These are phyloP conservation scores for Colletotrichum sojae DNA, from an alignment of 2,329 filamentous ascomycete genomes.

Conservation along the genomic window DNA sequence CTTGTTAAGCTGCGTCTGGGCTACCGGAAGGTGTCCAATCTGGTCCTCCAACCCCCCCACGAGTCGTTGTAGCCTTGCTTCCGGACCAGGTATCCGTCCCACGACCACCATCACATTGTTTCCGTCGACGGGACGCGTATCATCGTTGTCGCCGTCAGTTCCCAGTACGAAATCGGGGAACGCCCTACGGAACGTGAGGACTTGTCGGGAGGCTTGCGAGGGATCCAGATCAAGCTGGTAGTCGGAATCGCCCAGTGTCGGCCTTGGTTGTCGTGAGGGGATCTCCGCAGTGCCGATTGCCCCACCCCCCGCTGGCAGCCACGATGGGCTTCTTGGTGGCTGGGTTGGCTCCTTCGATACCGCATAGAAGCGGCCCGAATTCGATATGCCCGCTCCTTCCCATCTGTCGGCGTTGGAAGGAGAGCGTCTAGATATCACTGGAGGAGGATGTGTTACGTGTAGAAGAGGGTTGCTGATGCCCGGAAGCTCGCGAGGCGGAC, in stretches of 20 bases:
- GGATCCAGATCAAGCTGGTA: slow-evolving; percentile 46
- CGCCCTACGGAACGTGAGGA: slow-evolving; percentile 45
- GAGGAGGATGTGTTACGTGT: slow-evolving; percentile 32
- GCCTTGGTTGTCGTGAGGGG: too few relatives aligned
- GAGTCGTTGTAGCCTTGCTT: slow-evolving; percentile 9
- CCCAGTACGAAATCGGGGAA: slow-evolving; percentile 40
- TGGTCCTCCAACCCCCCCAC: slow-evolving; percentile 48
- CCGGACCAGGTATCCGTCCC: not conserved
- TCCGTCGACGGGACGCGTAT: not conserved
- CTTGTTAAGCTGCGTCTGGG: slow-evolving; percentile 58
- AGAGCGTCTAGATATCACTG: not conserved
- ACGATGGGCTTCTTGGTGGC: not conserved
- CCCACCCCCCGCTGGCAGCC: not conserved
- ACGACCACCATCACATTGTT: not conserved
- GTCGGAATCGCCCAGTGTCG: slow-evolving; percentile 5
- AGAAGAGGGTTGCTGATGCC: slow-evolving; percentile 41
- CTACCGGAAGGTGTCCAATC: slow-evolving; percentile 57
- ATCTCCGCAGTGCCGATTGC: too few relatives aligned
- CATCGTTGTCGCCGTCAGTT: slow-evolving; percentile 14
- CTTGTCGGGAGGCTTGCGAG: slow-evolving; percentile 47
- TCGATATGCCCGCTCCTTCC: not conserved
- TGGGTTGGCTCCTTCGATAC: too few relatives aligned
- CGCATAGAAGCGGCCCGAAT: not conserved
- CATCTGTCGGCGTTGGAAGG: not conserved
- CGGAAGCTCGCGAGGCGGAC: slow-evolving; percentile 25